Evolutionary conservation across 2,329 filamentous ascomycete genomes (phyloP), one percentile per base, ranked within the genome.

Genomic region (Trichoderma oligosporum): DNA sequence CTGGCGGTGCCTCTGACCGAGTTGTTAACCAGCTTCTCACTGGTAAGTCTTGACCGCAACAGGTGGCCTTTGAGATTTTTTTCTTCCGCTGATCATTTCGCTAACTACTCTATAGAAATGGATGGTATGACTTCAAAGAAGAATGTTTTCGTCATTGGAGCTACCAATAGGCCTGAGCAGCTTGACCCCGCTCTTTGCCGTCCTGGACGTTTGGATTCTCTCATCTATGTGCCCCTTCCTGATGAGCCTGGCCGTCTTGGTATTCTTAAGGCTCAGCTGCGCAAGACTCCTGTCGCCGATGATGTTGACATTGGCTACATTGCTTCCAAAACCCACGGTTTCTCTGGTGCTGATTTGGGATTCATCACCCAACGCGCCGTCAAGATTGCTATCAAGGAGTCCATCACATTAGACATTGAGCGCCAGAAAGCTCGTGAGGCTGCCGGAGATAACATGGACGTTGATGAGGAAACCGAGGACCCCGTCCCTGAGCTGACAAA

Each of bases 111-210:
- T 18, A 27, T 62, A 88, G 91, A 97, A 84, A 97, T 97, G 93
- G 93, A 97, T 66, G 93, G 93, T 68, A 97, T 97, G 93, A 97
- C 93, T 44, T 97, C 93, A 36, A 99, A 99, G 89, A 99, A 99
- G 89, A 99, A 99, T 74, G 94, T 99, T 63, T 99, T 99, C 77
- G 94, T 99, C 64, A 99, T 99, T 68, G 94, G 94, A 74, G 94
- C 94, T 44, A 99, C 94, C 76, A 99, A 99, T 82, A 85, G 94
- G 80, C 94, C 94, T 41, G 94, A 99, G 80, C 94, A 97, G 80
- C 89, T 99, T 60, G 94, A 99, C 75, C 94, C 94, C 72, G 94
- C 94, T 66, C 84, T 99, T 67, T 97, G 93, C 84, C 92, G 94
- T 83, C 94, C 94, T 57, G 94, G 94, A 66, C 94, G 94, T 91